Evolutionary conservation across 257 asterid species (phyloP), one percentile per base, ranked within the genome.

Genomic region (Ocimum tenuiflorum): DNA sequence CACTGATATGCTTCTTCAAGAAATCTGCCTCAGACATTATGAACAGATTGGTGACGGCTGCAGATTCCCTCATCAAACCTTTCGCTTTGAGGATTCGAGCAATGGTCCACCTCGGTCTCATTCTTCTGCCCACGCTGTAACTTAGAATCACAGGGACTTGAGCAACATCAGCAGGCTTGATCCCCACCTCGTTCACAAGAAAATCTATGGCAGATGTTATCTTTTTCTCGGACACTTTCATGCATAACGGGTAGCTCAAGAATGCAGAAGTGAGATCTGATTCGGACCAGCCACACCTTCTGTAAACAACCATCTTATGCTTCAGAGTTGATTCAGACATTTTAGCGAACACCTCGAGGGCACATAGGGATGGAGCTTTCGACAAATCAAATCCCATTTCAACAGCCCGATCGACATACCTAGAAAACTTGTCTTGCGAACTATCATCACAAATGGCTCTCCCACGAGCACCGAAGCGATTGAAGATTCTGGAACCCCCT

Each of bases 221-320:
- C 60, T 78, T 78, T 36, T 65, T 41, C 47, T 69, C 65, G 0
- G 82, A 73, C 8, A 52, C 6, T 14, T 20, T 63, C 82, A 78
- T 43, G 17, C 73, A 78, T 4, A 8, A 0, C 4, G 82, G 82
- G 38, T n/a, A n/a, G n/a, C n/a, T n/a, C n/a, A n/a, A n/a, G n/a
- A n/a, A n/a, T n/a, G n/a, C n/a, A n/a, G n/a, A n/a, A n/a, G n/a
- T n/a, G n/a, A n/a, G n/a, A n/a, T n/a, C n/a, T n/a, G n/a, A n/a
- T n/a, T n/a, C n/a, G n/a, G n/a, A n/a, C n/a, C n/a, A n/a, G n/a
- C n/a, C n/a, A n/a, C n/a, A n/a, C n/a, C n/a, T n/a, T n/a, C n/a
- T n/a, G n/a, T n/a, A n/a, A n/a, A n/a, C n/a, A n/a, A n/a, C n/a
- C n/a, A n/a, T n/a, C n/a, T n/a, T 60, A 18, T 8, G 51, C 35